Percentiles rank a stretch among this genome's conserved stretches.
Evolutionary conservation across 23 red algal genomes (phyloP).

Genomic region (Agarophyton chilense): DNA sequence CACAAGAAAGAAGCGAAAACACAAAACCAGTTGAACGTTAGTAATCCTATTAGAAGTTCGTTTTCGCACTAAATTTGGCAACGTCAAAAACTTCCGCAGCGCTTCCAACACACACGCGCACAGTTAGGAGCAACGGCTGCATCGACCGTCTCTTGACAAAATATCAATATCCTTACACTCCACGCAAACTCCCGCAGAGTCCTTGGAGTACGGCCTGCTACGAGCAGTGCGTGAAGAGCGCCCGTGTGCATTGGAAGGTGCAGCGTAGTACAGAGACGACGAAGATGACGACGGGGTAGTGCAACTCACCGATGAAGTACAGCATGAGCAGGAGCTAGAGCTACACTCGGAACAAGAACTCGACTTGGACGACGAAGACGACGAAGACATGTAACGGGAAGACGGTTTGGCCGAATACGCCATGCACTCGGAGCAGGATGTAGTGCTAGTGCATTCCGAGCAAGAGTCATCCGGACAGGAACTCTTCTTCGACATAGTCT

Average conservation of each 20-base stretch:
- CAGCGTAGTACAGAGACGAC: neutral
- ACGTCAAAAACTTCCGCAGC: too few relatives aligned
- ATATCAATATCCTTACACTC: neutral
- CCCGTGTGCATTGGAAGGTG: neutral
- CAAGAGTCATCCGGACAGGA: neutral
- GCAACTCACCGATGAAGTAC: conserved; percentile 17
- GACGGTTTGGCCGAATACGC: conserved; percentile 28
- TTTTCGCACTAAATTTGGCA: too few relatives aligned
- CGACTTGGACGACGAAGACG: conserved; percentile 1
- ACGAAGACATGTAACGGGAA: conserved; percentile 11
- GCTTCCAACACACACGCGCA: too few relatives aligned
- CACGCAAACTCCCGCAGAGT: neutral
- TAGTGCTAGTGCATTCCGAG: neutral
- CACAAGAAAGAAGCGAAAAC: neutral
- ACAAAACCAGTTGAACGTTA: neutral
- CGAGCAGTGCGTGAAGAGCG: neutral
- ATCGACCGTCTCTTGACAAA: neutral
- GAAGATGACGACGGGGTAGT: neutral
- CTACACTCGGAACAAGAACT: conserved; percentile 20
- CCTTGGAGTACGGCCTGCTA: neutral
- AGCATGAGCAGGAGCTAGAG: conserved; percentile 24
- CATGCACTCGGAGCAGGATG: conserved; percentile 22
- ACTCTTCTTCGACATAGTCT: conserved; percentile 18
- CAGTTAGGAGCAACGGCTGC: neutral
- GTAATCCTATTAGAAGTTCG: neutral